Evolutionary conservation across 495 filamentous ascomycete species (phyloP), one percentile per base, ranked within the genome.

Genomic region (Penicillium bovifimosum): DNA sequence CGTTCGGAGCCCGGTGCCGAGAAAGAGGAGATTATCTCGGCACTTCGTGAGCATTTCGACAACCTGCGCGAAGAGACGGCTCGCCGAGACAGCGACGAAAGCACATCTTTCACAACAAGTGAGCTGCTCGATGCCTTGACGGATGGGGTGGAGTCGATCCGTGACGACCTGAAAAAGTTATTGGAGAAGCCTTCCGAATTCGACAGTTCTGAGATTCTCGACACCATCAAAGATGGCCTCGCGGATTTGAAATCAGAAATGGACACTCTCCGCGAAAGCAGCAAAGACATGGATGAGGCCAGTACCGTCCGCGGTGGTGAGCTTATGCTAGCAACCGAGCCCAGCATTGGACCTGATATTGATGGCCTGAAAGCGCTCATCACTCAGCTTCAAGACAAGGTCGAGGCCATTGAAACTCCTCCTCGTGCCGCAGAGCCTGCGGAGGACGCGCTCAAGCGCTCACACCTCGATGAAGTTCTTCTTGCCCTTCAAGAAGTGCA

Each of bases 281-380:
- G 70, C 17, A 60, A 59, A 18, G 72, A 69, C 9, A 27, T 53
- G n/a, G 72, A 75, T 29, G 73, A 70, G 48, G 67, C 53, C 59
- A 64, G 58, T 40, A 78, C 64, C 1, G 56, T 65, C 11, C 68
- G 68, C 54, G 74, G 76, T 10, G 70, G 81, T 39, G 79, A 80
- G 52, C 76, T 86, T 14, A 71, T 86, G 54, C 75, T 85, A 32
- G 76, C 76, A 18, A 74, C 79, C 39, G 70, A 72, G 33, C 81
- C 34, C 9, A 48, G 18, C 33, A 31, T 82, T 47, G 76, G 77
- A 9, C 80, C 83, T 50, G 88, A 91, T 49, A 84, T 96, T 42
- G 90, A 92, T 60, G 86, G 86, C 42, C 79, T 96, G 13, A 91
- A 95, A 58, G 70, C 80, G 31, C 73, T 96, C 49, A 88, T 96